Percentiles rank a stretch among this genome's conserved stretches.
Conservation (phyloP, 148 eudicot genomes). For the Vaccinium myrtillus region DNA sequence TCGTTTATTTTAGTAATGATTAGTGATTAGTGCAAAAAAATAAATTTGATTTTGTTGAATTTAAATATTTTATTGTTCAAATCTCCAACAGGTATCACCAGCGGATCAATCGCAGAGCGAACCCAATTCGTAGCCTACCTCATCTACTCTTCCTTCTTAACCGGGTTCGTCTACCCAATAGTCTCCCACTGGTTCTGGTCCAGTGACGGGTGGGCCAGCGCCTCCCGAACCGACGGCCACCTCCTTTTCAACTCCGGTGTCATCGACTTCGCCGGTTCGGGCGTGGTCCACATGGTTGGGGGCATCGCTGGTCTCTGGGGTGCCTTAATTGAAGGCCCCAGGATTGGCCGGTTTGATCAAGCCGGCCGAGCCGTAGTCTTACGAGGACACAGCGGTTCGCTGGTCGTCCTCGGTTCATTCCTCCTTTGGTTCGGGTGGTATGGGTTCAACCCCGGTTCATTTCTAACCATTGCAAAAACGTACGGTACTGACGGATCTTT, state of each 20-base stretch:
- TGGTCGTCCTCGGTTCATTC: conserved; percentile 42
- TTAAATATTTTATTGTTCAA: neutral
- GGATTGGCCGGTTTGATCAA: conserved; percentile 36
- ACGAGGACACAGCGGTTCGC: conserved; percentile 36
- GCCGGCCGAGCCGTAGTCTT: conserved; percentile 36
- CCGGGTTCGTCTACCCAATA: conserved; percentile 46
- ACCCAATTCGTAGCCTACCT: conserved; percentile 48
- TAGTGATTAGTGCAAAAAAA: too few relatives aligned
- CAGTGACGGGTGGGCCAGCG: conserved; percentile 40
- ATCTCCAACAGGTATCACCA: conserved; percentile 25
- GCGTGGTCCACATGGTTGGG: conserved; percentile 53
- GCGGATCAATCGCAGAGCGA: conserved; percentile 49
- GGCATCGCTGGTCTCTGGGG: conserved; percentile 51
- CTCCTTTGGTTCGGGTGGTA: conserved; percentile 54
- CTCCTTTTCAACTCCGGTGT: conserved; percentile 39
- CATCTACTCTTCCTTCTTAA: conserved; percentile 42
- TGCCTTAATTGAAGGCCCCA: conserved; percentile 39
- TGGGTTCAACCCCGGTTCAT: conserved; percentile 50
- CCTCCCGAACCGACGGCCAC: conserved; percentile 13
- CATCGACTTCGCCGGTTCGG: conserved; percentile 51
- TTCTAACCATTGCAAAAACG: conserved; percentile 29
- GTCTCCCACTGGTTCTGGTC: conserved; percentile 55
- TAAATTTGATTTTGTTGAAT: too few relatives aligned
- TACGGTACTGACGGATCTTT: conserved; percentile 23
- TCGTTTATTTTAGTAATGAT: too few relatives aligned